Base-by-base conservation (phyloP, 192 early-diverging fungal genomes). In the Backusella morwellensis region DNA sequence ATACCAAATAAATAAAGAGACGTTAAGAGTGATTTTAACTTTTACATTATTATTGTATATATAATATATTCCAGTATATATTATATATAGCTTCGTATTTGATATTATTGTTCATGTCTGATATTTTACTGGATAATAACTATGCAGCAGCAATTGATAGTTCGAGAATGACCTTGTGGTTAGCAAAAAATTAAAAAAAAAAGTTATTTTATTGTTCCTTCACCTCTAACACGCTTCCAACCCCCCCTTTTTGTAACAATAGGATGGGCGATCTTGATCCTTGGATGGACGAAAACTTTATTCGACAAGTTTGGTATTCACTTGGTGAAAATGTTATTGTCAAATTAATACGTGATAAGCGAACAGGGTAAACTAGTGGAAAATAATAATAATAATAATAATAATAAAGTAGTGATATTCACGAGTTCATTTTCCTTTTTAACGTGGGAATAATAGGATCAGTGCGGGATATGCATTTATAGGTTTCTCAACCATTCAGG, bases 241-340 rank as follows among this genome's bases (percentile, higher is more conserved):
- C n/a, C 50, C 7, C 3, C 7, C 56, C 56, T 17, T 52, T 34
- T 47, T 44, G 40, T 72, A 47, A 29, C 44, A 44, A 72, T 36
- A 89, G 95, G 95, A 96, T 96, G 95, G 95, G 95, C 36, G 96
- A 97, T 72, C 89, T 99, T 23, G 97, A 99, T 78, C 89, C 93
- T 6, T 97, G 97, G 96, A 98, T 98, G 96, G 95, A 97, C 80
- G 96, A 99, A 76, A 92, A 90, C 73, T 97, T 90, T 84, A 91
- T 98, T 71, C 86, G 93, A 15, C 85, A 91, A 76, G 76, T 95
- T 29, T 98, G 97, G 97, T 93, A 89, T 36, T 81, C 78, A 71
- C 75, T 94, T 44, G 96, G 95, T 35, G 95, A 97, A 83, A 81
- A 88, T 50, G 72, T 66, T 8, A 86, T 88, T 17, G 95, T 97